Evolutionary conservation across 2,329 filamentous ascomycete species (phyloP), one percentile per base, ranked within the genome.

Genomic region (Dactylellina sp.): DNA sequence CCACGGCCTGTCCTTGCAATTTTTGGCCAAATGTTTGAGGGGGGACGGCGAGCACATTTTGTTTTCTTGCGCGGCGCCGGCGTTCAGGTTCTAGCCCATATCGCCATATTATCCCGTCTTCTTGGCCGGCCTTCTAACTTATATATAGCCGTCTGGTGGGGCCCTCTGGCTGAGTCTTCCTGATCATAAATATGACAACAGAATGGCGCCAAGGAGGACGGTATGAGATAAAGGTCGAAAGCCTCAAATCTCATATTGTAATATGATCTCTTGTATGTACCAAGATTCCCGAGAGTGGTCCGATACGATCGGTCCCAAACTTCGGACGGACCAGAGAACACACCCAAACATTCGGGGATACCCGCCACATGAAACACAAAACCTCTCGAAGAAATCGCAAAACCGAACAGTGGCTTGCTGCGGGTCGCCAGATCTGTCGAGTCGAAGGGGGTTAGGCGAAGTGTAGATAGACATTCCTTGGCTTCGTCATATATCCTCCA

Each of bases 1-100:
- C 22, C 37, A 20, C 50, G n/a, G 52, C 62, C 35, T 66, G 52
- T 59, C 46, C 63, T 57, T 57, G 53, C 53, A 57, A 57, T 57
- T 57, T 57, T 57, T 22, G 22, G 37, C 4, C 53, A 42, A 57
- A 57, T 18, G 39, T 42, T 57, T 57, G 53, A 57, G 53, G 53
- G 52, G 53, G 39, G 7, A 57, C 53, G 53, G 53, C 53, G 53
- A 57, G 20, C 35, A 57, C 42, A 9, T n/a, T 42, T 42, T 42
- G 39, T 16, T 12, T 9, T 7, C 42, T 46, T 12, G 5, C 42
- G 7, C 18, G n/a, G 42, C n/a, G n/a, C n/a, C n/a, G n/a, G 2
- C 42, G 4, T 32, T 32, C 28, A 32, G 28, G 28, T 32, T 32
- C 28, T 9, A 32, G 28, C 28, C 28, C 28, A 32, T 32, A 40